phyloP scores from a whole-genome alignment of 805 yeast species.

The Tetrapisispora taiwanensis region DNA sequence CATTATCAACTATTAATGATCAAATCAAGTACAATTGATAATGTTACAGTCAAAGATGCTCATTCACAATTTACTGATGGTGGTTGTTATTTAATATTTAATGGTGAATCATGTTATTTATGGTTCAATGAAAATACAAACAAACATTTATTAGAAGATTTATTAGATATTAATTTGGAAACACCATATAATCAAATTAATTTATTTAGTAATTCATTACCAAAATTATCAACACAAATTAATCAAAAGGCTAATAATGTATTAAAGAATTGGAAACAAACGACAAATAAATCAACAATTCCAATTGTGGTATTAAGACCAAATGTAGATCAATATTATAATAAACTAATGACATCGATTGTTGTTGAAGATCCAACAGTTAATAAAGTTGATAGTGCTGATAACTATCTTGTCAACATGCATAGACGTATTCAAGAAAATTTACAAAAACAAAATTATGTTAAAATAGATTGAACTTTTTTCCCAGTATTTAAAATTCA shows the following conservation, averaged over 20 bases:
- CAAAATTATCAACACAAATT: constrained; percentile 57
- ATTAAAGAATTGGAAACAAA: constrained; percentile 35
- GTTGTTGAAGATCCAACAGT: constrained; percentile 65
- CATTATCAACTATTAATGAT: constrained; percentile 32
- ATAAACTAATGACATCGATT: constrained; percentile 36
- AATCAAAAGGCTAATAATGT: constrained; percentile 56
- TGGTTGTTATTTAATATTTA: constrained; percentile 67
- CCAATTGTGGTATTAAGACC: constrained; percentile 21
- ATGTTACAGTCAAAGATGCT: constrained; percentile 31
- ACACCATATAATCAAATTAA: constrained; percentile 13
- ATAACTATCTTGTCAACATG: constrained; percentile 56
- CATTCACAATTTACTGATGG: constrained; percentile 40
- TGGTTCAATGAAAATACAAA: constrained; percentile 63
- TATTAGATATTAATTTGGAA: constrained; percentile 48
- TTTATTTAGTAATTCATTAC: constrained; percentile 41
- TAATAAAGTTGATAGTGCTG: constrained; percentile 46
- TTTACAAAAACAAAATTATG: constrained; percentile 37
- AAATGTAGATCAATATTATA: constrained; percentile 17
- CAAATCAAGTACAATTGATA: constrained; percentile 35
- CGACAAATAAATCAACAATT: constrained; percentile 9
- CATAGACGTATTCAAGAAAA: constrained; percentile 55
- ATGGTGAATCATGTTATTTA: constrained; percentile 47
- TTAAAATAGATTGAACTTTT: constrained; percentile 14
- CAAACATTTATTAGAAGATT: constrained; percentile 53
- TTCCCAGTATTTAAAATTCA: too few species aligned